Evolutionary conservation across 148 eudicot species (phyloP).

Genomic region (Arctostaphylos glauca): DNA sequence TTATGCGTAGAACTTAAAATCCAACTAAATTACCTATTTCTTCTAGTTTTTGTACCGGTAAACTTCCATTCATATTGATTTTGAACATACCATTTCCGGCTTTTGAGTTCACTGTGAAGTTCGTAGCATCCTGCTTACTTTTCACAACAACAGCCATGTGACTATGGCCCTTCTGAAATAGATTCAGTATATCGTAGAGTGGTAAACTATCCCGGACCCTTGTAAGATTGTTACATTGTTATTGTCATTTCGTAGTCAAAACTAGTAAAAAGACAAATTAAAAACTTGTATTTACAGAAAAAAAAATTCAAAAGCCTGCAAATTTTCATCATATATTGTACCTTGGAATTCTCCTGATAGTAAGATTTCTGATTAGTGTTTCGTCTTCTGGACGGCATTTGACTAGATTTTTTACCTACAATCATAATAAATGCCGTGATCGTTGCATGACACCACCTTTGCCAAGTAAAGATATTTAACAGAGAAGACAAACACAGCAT

Average conservation of each 20-base stretch:
- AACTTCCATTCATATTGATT: slow-evolving; percentile 18
- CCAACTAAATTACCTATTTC: slow-evolving; percentile 25
- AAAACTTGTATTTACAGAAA: neutral
- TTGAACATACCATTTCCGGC: slow-evolving; percentile 3
- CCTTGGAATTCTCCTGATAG: slow-evolving; percentile 68
- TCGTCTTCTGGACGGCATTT: slow-evolving; percentile 59
- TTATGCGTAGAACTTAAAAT: neutral
- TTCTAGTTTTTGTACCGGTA: neutral
- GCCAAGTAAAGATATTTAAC: neutral
- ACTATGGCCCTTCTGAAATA: slow-evolving; percentile 76
- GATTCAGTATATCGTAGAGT: slow-evolving; percentile 61
- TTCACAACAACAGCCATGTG: slow-evolving; percentile 77
- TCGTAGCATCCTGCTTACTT: slow-evolving; percentile 29
- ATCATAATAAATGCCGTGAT: neutral
- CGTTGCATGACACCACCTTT: neutral
- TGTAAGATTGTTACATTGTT: too few relatives aligned
- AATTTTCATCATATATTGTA: slow-evolving; percentile 17
- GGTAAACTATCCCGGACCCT: slow-evolving; percentile 60
- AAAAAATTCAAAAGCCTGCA: neutral
- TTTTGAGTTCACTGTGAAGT: slow-evolving; percentile 19
- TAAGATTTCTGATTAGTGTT: slow-evolving; percentile 59
- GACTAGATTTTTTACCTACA: slow-evolving; percentile 66
- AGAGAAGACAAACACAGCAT: neutral
- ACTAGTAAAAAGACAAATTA: neutral
- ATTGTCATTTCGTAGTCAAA: too few relatives aligned